These are phyloP conservation scores for Nicotiana undulata DNA, from an alignment of 257 asterid genomes.

Conservation along the genomic window DNA sequence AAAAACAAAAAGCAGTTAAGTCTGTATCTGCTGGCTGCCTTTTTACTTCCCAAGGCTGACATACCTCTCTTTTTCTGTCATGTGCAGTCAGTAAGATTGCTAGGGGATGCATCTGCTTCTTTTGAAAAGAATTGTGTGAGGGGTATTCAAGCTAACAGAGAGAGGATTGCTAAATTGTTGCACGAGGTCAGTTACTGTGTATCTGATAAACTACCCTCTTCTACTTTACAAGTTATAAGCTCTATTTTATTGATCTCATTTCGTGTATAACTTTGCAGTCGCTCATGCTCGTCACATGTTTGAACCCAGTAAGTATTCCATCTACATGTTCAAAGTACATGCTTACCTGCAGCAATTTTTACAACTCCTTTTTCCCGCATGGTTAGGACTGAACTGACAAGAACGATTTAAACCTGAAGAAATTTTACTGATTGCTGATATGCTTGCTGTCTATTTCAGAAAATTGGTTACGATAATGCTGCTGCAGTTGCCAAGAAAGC, in stretches of 20 bases:
- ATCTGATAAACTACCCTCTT: slow-evolving; percentile 5
- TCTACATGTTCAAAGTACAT: neutral
- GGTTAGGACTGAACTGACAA: neutral
- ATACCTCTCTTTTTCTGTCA: neutral
- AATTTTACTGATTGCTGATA: neutral
- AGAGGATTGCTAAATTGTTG: slow-evolving; percentile 69
- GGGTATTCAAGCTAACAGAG: slow-evolving; percentile 89
- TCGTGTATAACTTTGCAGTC: slow-evolving; percentile 52
- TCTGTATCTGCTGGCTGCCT: neutral
- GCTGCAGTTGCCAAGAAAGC: slow-evolving; percentile 98
- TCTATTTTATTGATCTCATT: slow-evolving; percentile 5
- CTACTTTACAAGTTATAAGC: neutral
- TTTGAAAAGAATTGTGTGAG: slow-evolving; percentile 94
- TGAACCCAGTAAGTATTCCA: slow-evolving; percentile 70
- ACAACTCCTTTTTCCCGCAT: neutral
- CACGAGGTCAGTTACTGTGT: slow-evolving; percentile 58
- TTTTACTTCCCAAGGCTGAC: neutral
- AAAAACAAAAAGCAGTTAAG: too few relatives aligned
- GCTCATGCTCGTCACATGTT: slow-evolving; percentile 95
- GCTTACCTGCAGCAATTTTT: neutral
- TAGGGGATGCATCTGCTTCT: slow-evolving; percentile 92
- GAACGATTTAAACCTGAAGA: neutral
- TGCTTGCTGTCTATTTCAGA: slow-evolving; percentile 35
- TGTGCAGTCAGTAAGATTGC: slow-evolving; percentile 74
- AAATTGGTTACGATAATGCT: slow-evolving; percentile 95